Conservation (phyloP, 2,329 filamentous ascomycete species). For the Knufia fluminis region DNA sequence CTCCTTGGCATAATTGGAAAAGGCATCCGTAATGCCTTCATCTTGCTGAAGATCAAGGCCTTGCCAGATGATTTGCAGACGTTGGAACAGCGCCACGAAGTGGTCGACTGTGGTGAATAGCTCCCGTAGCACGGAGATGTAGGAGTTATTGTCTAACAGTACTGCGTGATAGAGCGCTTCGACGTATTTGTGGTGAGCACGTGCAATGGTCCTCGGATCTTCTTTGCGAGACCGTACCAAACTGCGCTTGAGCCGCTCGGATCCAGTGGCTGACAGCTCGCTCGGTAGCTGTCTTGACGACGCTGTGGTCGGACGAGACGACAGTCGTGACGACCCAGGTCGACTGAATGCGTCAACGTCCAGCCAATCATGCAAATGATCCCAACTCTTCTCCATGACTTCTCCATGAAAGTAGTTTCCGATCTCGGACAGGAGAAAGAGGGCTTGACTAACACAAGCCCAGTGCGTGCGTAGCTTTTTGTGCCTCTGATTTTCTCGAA, state of each 20-base stretch:
- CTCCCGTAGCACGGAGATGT: conserved; percentile 31
- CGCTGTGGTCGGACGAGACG: conserved; percentile 33
- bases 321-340: conserved; percentile 21
- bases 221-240: conserved; percentile 35
- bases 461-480: conserved; percentile 70
- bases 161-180: conserved; percentile 47
- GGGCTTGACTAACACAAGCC: conserved; percentile 77
- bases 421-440: conserved; percentile 83
- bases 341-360: conserved; percentile 32
- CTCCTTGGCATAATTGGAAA: conserved; percentile 62
- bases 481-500: conserved; percentile 54
- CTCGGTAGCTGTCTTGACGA: conserved; percentile 8
- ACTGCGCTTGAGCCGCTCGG: neutral
- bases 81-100: conserved; percentile 65
- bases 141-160: conserved; percentile 34
- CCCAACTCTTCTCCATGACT: conserved; percentile 72
- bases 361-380: conserved; percentile 70
- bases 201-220: conserved; percentile 76
- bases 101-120: conserved; percentile 57
- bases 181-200: conserved; percentile 71
- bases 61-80: conserved; percentile 66
- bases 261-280: neutral
- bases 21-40: conserved; percentile 68
- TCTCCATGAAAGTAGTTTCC: conserved; percentile 85
- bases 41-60: conserved; percentile 73